Base-by-base conservation (phyloP, 768 basidiomycete species). In the Leccinum arenicola region DNA sequence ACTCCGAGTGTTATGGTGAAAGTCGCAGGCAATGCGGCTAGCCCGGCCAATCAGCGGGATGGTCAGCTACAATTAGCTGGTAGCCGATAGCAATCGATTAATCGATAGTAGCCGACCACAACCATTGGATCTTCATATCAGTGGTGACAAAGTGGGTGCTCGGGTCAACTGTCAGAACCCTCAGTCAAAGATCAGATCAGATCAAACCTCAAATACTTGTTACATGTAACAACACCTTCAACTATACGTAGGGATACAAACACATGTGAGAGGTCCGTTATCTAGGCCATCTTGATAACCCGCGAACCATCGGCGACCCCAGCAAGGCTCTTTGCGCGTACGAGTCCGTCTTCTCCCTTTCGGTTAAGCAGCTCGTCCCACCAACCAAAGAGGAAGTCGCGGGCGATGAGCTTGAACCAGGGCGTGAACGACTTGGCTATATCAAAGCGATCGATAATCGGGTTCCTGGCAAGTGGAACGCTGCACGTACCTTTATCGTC, bases 341-440 rank as follows among this genome's bases (percentile, higher is more conserved):
- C 78, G 23, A 80, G 77, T 8, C 89, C 90, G 17, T 84, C 67
- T 12, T 60, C 63, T 60, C 78, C 77, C 70, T 78, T 84, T 38
- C 90, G 85, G 55, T 76, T 77, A 61, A 89, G 68, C 47, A 99
- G 84, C 61, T 90, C 88, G 68, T 97, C 94, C 97, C 97, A 99
- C 97, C 97, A 99, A 23, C 91, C 93, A 70, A 95, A 98, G 47
- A 99, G 81, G 75, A 96, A 96, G 72, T 98, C 94, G 4, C 95
- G 85, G 2, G 94, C 95, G 68, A 99, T 98, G 29, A 98, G 86
- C 74, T 95, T 93, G 85, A 99, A 99, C 97, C 97, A 99, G 0
- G 97, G 97, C 7, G 97, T 99, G 74, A 99, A 99, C 2, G 83
- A 84, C 72, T 92, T 92, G 57, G 75, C 93, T 96, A 66, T 6